Base-by-base conservation (phyloP, 768 basidiomycete genomes). In the Gymnopilus junonius region DNA sequence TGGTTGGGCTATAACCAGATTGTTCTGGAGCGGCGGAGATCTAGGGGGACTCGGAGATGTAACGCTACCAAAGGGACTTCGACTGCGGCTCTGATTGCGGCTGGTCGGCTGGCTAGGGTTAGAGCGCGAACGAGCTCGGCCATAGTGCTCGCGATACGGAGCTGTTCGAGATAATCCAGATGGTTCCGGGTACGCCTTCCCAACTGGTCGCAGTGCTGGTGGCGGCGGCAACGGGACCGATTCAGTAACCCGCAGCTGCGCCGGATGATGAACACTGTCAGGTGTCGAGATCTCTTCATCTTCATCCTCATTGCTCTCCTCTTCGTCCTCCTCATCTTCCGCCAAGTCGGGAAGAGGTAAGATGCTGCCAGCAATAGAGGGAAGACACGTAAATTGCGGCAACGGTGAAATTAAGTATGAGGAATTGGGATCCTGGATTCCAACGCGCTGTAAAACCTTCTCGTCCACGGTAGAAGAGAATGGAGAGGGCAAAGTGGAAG, bases 381-480 rank as follows among this genome's bases (percentile, higher is more conserved):
- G 73, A 40, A 76, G 65, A 27, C 70, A 73, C 8, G 80, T 78
- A 59, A 79, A 78, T 64, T 83, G 76, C 4, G 81, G 79, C 4
- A 83, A 67, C 4, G 82, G 82, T 11, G 82, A 81, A 58, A 82
- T 79, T 53, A 81, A 57, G 62, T 65, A 79, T 62, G 65, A 66
- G 27, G 75, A 73, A 21, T 72, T 70, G 8, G 75, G 72, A 58
- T 78, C 73, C 32, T 75, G 75, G n/a, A 76, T 61, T 17, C 74
- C 73, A 32, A 75, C 71, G 14, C 72, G 75, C 60, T 70, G 70
- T 60, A 79, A 76, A 64, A 67, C 76, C 61, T 65, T 58, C 57
- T 73, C 69, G 39, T 81, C 79, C 65, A 76, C 73, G 31, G 37
- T 77, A 71, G 29, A 70, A 68, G 45, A 39, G 48, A 61, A 23